These are phyloP conservation scores for Leccinum imitatum DNA, from an alignment of 768 basidiomycete species.

Conservation along the genomic window DNA sequence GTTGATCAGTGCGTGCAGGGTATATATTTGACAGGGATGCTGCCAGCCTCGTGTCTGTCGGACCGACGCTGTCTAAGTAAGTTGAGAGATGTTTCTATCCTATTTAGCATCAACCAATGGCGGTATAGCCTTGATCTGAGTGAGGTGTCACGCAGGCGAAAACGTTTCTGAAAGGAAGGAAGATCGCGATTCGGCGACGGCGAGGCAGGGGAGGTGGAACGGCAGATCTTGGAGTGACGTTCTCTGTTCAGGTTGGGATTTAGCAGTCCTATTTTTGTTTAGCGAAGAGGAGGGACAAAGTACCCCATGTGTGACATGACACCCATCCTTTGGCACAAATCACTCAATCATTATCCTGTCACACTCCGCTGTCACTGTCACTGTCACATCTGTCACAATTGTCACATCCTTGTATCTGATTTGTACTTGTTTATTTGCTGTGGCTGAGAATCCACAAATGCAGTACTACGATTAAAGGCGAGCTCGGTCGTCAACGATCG, in stretches of 20 bases:
- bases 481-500: conserved; percentile 44
- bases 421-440: conserved; percentile 23
- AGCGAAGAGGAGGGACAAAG: conserved; percentile 10
- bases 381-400: neutral
- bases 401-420: conserved; percentile 5
- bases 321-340: conserved; percentile 33
- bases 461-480: conserved; percentile 28
- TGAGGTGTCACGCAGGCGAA: conserved; percentile 22
- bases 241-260: too few species aligned
- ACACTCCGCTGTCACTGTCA: conserved; percentile 15
- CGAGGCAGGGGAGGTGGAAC: conserved; percentile 3
- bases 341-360: conserved; percentile 19
- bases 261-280: neutral
- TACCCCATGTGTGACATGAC: neutral
- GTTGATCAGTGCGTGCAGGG: neutral
- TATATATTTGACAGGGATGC: conserved; percentile 1
- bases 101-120: conserved; percentile 17
- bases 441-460: conserved; percentile 24
- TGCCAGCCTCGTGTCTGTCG: conserved; percentile 11
- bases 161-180: conserved; percentile 13
- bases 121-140: conserved; percentile 21
- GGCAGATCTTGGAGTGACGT: neutral
- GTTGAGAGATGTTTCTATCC: conserved; percentile 10
- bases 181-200: neutral
- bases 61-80: conserved; percentile 2